Percentiles rank a stretch among this genome's conserved stretches.
phyloP scores from a whole-genome alignment of 176 grass and related monocot genomes.

The Thinopyrum elongatum region DNA sequence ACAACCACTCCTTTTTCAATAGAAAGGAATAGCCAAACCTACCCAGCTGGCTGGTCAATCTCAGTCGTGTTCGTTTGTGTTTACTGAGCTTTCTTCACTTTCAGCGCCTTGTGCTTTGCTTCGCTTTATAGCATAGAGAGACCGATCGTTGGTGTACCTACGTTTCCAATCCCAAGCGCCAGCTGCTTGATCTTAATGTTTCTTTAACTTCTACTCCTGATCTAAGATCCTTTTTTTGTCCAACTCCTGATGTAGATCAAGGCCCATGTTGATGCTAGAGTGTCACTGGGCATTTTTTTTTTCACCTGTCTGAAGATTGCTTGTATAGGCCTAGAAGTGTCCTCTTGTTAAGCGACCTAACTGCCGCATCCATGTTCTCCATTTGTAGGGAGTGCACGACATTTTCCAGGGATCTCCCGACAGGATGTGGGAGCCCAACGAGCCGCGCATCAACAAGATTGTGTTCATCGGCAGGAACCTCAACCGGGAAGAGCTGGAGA shows the following conservation, averaged over 20 bases:
- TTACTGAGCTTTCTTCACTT: too few species aligned
- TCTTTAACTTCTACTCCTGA: background rate
- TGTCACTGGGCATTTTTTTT: background rate
- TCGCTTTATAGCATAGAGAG: too few species aligned
- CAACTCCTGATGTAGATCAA: background rate
- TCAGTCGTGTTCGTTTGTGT: too few species aligned
- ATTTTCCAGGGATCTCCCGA: conserved; percentile 99
- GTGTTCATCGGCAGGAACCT: conserved; percentile 96
- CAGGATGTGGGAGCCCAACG: conserved; percentile 75
- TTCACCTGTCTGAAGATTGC: background rate
- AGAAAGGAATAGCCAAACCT: too few species aligned
- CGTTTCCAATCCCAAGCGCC: background rate
- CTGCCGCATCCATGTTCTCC: background rate
- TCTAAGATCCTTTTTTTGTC: background rate
- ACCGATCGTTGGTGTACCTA: background rate
- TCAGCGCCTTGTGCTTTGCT: too few species aligned
- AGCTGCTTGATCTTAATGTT: background rate
- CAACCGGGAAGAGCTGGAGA: conserved; percentile 76
- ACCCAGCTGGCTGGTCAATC: too few species aligned
- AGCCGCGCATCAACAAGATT: conserved; percentile 89
- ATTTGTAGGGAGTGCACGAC: conserved; percentile 82
- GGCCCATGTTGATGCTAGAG: background rate
- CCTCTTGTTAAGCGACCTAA: background rate
- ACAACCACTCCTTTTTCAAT: too few species aligned
- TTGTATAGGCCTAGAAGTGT: background rate